These are phyloP conservation scores for Magnusiomyces suaveolens DNA, from an alignment of 1,139 yeast species.

Conservation along the genomic window DNA sequence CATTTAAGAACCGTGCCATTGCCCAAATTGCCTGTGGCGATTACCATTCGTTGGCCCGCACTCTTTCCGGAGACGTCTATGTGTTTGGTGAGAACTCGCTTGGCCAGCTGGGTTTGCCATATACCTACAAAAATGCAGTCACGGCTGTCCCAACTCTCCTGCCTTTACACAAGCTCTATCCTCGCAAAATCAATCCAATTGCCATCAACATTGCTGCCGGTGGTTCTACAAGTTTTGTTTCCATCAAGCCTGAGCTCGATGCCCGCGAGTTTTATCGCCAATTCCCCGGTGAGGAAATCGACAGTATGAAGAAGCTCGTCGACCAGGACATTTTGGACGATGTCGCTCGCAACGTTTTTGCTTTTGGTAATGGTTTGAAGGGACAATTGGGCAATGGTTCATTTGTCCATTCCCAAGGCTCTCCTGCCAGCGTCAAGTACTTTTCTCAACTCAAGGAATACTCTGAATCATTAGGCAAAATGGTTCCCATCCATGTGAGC, in stretches of 20 bases:
- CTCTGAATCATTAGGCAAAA: constrained; percentile 31
- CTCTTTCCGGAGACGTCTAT: constrained; percentile 54
- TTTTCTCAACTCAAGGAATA: constrained; percentile 37
- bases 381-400: constrained; percentile 85
- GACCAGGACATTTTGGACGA: constrained; percentile 21
- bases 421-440: constrained; percentile 51
- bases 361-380: constrained; percentile 75
- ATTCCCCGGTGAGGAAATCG: constrained; percentile 9
- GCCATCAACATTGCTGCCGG: constrained; percentile 51
- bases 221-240: constrained; percentile 51
- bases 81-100: constrained; percentile 75
- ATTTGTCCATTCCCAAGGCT: constrained; percentile 61
- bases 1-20: constrained; percentile 33
- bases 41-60: constrained; percentile 60
- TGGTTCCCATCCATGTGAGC: constrained; percentile 40
- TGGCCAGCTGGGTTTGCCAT: constrained; percentile 77
- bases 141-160: constrained; percentile 60
- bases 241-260: constrained; percentile 19
- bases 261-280: constrained; percentile 5
- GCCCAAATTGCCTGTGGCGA: constrained; percentile 61
- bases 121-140: constrained; percentile 53
- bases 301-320: constrained; percentile 17
- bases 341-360: constrained; percentile 27
- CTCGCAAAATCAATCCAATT: constrained; percentile 21
- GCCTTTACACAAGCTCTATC: constrained; percentile 36